Evolutionary conservation across 2,329 filamentous ascomycete species (phyloP).

Genomic region (Venturia effusa): DNA sequence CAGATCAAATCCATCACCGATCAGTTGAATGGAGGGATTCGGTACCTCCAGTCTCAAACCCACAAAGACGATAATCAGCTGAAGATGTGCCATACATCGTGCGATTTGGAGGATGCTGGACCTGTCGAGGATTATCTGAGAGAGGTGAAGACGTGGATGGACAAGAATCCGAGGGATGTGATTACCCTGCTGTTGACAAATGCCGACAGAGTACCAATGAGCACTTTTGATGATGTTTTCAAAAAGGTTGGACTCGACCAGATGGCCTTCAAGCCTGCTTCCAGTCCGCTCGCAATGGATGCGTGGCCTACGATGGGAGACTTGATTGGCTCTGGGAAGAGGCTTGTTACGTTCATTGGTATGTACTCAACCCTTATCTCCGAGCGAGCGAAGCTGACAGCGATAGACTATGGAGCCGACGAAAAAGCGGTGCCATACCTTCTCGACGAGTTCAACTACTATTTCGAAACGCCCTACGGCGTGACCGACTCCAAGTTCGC

Average conservation of each 20-base stretch:
- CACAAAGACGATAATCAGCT: slow-evolving; percentile 44
- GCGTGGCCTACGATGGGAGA: slow-evolving; percentile 60
- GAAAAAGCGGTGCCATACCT: slow-evolving; percentile 40
- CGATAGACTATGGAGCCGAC: slow-evolving; percentile 21
- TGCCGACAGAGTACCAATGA: slow-evolving; percentile 46
- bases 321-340: slow-evolving; percentile 53
- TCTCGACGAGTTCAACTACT: slow-evolving; percentile 50
- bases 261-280: slow-evolving; percentile 40
- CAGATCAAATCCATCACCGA: slow-evolving; percentile 63
- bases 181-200: slow-evolving; percentile 67
- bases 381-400: not conserved
- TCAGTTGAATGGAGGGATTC: slow-evolving; percentile 61
- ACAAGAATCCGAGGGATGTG: slow-evolving; percentile 59
- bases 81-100: slow-evolving; percentile 62
- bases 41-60: slow-evolving; percentile 61
- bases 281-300: slow-evolving; percentile 31
- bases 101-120: slow-evolving; percentile 58
- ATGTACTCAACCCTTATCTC: slow-evolving; percentile 18
- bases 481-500: slow-evolving; percentile 40
- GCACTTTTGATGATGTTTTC: slow-evolving; percentile 38
- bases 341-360: slow-evolving; percentile 60
- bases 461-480: slow-evolving; percentile 66
- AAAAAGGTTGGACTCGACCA: slow-evolving; percentile 38
- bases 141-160: slow-evolving; percentile 58
- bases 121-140: slow-evolving; percentile 52